Percentiles rank a stretch among this genome's conserved stretches.
Evolutionary conservation across 495 filamentous ascomycete genomes (phyloP).

Genomic region (Penicillium steckii): DNA sequence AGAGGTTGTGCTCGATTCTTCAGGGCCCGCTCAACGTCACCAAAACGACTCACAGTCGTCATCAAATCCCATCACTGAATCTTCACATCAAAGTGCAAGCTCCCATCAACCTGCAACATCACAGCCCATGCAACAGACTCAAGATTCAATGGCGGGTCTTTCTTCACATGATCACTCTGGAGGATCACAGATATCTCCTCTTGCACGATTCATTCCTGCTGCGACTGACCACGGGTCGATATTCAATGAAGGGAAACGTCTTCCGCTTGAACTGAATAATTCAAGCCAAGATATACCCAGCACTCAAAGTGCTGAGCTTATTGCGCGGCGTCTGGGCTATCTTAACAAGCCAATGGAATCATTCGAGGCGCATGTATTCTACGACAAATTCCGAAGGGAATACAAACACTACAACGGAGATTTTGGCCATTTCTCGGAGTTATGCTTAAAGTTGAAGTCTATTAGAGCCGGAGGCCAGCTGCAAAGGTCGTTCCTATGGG

Average conservation of each 20-base stretch:
- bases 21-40: slow-evolving; percentile 20
- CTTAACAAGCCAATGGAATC: slow-evolving; percentile 19
- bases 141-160: background rate
- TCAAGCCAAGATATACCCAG: background rate
- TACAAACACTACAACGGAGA: slow-evolving; percentile 60
- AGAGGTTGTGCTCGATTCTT: slow-evolving; percentile 27
- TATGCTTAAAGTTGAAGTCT: slow-evolving; percentile 53
- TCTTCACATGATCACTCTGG: slow-evolving; percentile 3
- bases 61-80: slow-evolving; percentile 13
- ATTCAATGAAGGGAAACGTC: slow-evolving; percentile 12
- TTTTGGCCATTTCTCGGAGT: slow-evolving; percentile 50
- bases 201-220: slow-evolving; percentile 9
- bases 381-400: slow-evolving; percentile 49
- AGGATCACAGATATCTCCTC: slow-evolving; percentile 2
- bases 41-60: slow-evolving; percentile 3
- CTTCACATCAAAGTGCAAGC: slow-evolving; percentile 17
- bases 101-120: slow-evolving; percentile 17
- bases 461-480: slow-evolving; percentile 41
- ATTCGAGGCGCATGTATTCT: slow-evolving; percentile 32
- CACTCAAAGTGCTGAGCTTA: slow-evolving; percentile 13
- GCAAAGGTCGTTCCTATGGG: slow-evolving; percentile 55
- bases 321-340: slow-evolving; percentile 26
- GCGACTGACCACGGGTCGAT: slow-evolving; percentile 8
- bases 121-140: slow-evolving; percentile 5
- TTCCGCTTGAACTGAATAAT: background rate